Conservation (phyloP, 805 yeast genomes). For the Scheffersomyces lignosus region DNA sequence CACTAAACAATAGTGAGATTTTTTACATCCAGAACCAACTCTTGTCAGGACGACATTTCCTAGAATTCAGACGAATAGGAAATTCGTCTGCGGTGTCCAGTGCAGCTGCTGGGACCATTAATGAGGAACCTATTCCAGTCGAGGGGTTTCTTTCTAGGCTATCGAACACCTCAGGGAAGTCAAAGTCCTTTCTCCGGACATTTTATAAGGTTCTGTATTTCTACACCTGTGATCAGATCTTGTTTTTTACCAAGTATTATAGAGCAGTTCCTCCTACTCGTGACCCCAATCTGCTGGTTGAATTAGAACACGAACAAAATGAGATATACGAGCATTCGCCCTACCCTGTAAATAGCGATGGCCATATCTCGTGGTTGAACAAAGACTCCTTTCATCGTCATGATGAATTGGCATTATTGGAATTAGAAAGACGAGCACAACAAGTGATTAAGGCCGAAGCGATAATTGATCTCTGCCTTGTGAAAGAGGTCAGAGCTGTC, state of each 20-base stretch:
- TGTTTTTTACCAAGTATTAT: slow-evolving; percentile 56
- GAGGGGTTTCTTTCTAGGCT: slow-evolving; percentile 78
- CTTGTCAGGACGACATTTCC: slow-evolving; percentile 38
- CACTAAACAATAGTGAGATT: slow-evolving; percentile 24
- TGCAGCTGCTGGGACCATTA: slow-evolving; percentile 3
- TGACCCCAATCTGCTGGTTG: slow-evolving; percentile 15
- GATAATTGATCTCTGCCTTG: slow-evolving; percentile 57
- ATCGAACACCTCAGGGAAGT: slow-evolving; percentile 49
- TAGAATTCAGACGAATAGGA: slow-evolving; percentile 59
- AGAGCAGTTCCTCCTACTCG: slow-evolving; percentile 66
- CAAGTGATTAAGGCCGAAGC: slow-evolving; percentile 59
- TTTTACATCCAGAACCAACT: slow-evolving; percentile 31
- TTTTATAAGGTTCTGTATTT: slow-evolving; percentile 62
- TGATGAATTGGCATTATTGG: slow-evolving; percentile 63
- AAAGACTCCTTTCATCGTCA: slow-evolving; percentile 42
- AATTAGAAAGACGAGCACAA: slow-evolving; percentile 60
- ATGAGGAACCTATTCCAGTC: slow-evolving; percentile 64
- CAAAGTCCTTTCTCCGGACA: slow-evolving; percentile 35
- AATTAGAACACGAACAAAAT: slow-evolving; percentile 21
- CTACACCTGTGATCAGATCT: slow-evolving; percentile 57
- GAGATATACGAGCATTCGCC: slow-evolving; percentile 50
- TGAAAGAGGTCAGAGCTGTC: slow-evolving; percentile 40
- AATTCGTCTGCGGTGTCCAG: slow-evolving; percentile 39
- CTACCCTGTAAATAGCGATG: slow-evolving; percentile 48
- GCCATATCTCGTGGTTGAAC: slow-evolving; percentile 65